Evolutionary conservation across 805 yeast species (phyloP), one percentile per base, ranked within the genome.

Genomic region (Spathaspora passalidarum): DNA sequence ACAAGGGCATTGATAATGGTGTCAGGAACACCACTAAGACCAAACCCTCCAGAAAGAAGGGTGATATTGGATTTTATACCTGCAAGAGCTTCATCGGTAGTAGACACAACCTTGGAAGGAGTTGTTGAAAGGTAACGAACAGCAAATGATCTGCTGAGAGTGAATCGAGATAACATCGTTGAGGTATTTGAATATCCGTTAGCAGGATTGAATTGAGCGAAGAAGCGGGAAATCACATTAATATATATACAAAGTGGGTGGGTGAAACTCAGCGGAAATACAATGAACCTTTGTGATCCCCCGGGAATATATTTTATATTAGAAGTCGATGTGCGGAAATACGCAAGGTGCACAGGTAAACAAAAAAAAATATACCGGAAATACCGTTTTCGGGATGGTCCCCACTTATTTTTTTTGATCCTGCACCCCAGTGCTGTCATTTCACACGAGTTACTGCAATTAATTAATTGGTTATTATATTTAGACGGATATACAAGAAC

Each of bases 41-140:
- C 80, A 55, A 75, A 75, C 2, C 80, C 80, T 14, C 80, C 80
- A 14, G 73, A 64, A n/a, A 75, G 56, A 5, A 75, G 50, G 2
- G 72, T 63, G 42, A 61, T 56, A 40, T 61, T 54, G 9, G 71
- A 52, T 9, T 46, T 26, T 13, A 69, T 55, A 5, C 57, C 68
- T 20, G 49, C 51, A 23, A 68, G 48, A 2, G 73, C 73, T 16
- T 62, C 66, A 18, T 63, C 63, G 3, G 50, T 42, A n/a, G 50
- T 41, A n/a, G 39, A 10, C 18, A 51, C 57, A n/a, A 56, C 57
- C 39, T 56, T 56, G 8, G 57, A 41, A 22, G 44, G 39, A 13
- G 8, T 18, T n/a, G 36, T 43, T 10, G 46, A 43, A 26, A 43
- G 43, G 20, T n/a, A 43, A 11, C 46, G 34, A 16, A 43, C n/a